Evolutionary conservation across 352 stramenopile species (phyloP).

Genomic region (Globisporangium cylindrosporum): DNA sequence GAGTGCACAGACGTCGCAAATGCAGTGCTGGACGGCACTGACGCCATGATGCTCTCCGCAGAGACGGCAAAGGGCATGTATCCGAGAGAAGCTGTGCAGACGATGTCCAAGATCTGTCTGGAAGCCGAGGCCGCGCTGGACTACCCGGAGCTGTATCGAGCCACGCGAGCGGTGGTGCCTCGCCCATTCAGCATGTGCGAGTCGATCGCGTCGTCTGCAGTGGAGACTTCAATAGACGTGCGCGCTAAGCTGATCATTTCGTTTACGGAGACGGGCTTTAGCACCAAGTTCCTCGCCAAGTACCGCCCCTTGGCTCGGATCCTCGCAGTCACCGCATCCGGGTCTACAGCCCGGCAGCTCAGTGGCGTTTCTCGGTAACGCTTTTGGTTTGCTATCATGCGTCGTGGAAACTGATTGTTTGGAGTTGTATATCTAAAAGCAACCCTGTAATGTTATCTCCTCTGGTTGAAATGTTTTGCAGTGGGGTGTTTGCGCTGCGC

Average conservation of each 20-base stretch:
- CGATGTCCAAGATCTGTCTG: conserved; percentile 92
- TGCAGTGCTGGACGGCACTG: conserved; percentile 97
- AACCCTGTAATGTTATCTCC: background rate
- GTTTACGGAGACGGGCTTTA: conserved; percentile 94
- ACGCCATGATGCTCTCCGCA: conserved; percentile 99
- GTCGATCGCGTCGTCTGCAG: conserved; percentile 95
- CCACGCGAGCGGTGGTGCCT: conserved; percentile 39
- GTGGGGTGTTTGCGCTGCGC: conserved; percentile 60
- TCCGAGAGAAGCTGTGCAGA: conserved; percentile 92
- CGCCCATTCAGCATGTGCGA: conserved; percentile 81
- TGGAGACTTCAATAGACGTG: conserved; percentile 97
- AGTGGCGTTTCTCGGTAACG: conserved; percentile 73
- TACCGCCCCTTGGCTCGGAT: conserved; percentile 91
- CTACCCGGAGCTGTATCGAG: conserved; percentile 68
- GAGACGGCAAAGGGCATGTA: conserved; percentile 99
- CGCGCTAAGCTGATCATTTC: conserved; percentile 96
- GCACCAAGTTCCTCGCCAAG: conserved; percentile 95
- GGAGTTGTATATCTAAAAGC: background rate
- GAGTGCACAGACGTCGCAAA: conserved; percentile 99
- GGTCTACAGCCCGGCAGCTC: conserved; percentile 64
- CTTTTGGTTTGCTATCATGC: background rate
- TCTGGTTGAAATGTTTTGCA: conserved; percentile 17
- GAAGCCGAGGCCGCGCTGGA: conserved; percentile 88
- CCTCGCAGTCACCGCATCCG: conserved; percentile 86
- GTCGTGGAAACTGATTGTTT: background rate